Base-by-base conservation (phyloP, 83 land plant genomes). In the Diphasiastrum complanatum region DNA sequence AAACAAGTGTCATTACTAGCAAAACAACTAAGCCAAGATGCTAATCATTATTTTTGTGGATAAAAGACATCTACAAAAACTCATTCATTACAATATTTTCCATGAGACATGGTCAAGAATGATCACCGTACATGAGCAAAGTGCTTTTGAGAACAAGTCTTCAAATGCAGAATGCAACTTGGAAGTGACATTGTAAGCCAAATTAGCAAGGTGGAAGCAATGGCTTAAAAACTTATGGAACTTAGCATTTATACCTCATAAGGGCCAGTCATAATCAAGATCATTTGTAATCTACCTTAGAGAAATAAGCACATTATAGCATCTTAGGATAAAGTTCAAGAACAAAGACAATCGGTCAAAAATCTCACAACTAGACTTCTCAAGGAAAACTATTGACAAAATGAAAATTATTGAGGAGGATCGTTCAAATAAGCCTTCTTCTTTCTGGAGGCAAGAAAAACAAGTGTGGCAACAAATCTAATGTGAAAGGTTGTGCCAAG, bases 281-380 rank as follows among this genome's bases (percentile, higher is more conserved):
- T 47, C 51, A 47, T 5, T 4, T 47, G 51, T 47, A 47, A 24
- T n/a, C 23, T 47, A n/a, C n/a, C 51, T n/a, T 47, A 19, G 24
- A 47, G 51, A 19, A 18, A 47, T 24, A 47, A 47, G 51, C 51
- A 47, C n/a, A 47, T 47, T 4, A n/a, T 47, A 47, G 51, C 51
- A 18, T 19, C 51, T 4, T 47, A 24, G 51, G 51, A 47, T n/a
- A 47, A 47, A 18, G 51, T 47, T 18, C 51, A 5, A 5, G 51
- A 47, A n/a, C 24, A 47, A 24, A n/a, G 23, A 5, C 51, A 47
- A n/a, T 18, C n/a, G n/a, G n/a, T 47, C n/a, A 24, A 47, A n/a
- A 47, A 5, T 47, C 51, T 47, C 51, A 47, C 51, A n/a, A n/a
- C 51, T 18, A 47, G n/a, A n/a, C n/a, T 47, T 5, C 51, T 47